Conservation (phyloP, 208 protist genomes). For the Leishmania amazonensis region DNA sequence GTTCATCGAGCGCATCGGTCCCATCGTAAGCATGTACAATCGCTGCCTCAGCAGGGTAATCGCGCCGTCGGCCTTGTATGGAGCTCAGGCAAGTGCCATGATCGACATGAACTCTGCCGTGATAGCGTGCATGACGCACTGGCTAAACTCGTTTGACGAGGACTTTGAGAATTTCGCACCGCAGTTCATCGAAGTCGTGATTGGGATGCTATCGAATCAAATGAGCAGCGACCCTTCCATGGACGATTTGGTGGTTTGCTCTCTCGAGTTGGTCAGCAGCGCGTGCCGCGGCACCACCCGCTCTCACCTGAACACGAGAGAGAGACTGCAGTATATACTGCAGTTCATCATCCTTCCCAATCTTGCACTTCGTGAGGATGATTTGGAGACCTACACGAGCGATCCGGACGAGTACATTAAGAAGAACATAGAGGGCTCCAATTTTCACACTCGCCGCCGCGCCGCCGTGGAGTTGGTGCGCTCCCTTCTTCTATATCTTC, state of each 20-base stretch:
- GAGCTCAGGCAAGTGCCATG: constrained; percentile 18
- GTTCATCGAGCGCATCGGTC: constrained; percentile 87
- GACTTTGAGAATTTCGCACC: constrained; percentile 89
- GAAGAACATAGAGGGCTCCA: constrained; percentile 96
- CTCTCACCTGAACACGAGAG: constrained; percentile 70
- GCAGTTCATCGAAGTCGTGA: constrained; percentile 89
- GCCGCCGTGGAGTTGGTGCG: constrained; percentile 92
- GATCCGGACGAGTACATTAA: constrained; percentile 97
- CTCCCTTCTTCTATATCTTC: constrained; percentile 78
- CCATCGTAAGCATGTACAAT: constrained; percentile 67
- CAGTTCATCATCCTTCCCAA: constrained; percentile 95
- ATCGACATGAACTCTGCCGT: constrained; percentile 88
- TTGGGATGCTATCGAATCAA: constrained; percentile 80
- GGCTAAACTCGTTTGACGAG: constrained; percentile 94
- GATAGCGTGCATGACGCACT: constrained; percentile 89
- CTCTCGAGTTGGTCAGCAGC: constrained; percentile 91
- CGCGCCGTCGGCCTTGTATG: constrained; percentile 11
- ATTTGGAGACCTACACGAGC: constrained; percentile 93
- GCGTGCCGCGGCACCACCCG: constrained; percentile 81
- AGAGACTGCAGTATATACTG: constrained; percentile 85
- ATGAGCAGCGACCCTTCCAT: constrained; percentile 37
- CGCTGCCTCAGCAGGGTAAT: constrained; percentile 59
- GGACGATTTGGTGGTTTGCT: constrained; percentile 88
- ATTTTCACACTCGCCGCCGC: constrained; percentile 93
- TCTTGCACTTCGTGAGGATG: constrained; percentile 84